These are phyloP conservation scores for Fragosphaeria purpurea DNA, from an alignment of 2,329 filamentous ascomycete species.

Conservation along the genomic window DNA sequence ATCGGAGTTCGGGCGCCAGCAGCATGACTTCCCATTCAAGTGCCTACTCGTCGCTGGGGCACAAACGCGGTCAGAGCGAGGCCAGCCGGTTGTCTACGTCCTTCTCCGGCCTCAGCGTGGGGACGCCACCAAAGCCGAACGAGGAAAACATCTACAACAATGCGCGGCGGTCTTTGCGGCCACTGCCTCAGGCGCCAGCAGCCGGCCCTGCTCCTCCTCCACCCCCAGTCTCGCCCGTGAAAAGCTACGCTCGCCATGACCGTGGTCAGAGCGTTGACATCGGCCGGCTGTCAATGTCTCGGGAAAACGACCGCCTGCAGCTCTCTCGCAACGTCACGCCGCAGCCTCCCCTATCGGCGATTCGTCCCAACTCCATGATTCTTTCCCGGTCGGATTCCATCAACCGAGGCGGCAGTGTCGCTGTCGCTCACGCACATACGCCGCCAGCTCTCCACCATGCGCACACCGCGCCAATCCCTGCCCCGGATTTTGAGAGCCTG, in stretches of 20 bases:
- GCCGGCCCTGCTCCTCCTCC: conserved; percentile 21
- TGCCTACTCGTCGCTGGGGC: conserved; percentile 41
- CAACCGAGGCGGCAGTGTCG: conserved; percentile 24
- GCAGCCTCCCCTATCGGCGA: conserved; percentile 29
- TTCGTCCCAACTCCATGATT: conserved; percentile 53
- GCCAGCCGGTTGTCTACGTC: conserved; percentile 41
- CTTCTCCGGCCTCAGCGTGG: conserved; percentile 27
- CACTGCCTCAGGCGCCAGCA: conserved; percentile 57
- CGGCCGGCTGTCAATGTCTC: conserved; percentile 37
- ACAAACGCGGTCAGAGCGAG: conserved; percentile 71
- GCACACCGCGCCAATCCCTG: conserved; percentile 40
- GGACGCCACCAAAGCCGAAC: conserved; percentile 28
- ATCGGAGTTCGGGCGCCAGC: conserved; percentile 50
- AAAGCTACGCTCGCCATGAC: conserved; percentile 16
- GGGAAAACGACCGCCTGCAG: conserved; percentile 4
- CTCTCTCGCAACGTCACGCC: conserved; percentile 27
- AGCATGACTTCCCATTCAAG: conserved; percentile 65
- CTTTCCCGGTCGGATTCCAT: conserved; percentile 48
- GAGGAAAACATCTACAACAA: conserved; percentile 56
- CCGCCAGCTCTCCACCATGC: conserved; percentile 28
- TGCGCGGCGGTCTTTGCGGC: conserved; percentile 67
- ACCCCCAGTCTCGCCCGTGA: conserved; percentile 20
- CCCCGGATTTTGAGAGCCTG: conserved; percentile 69
- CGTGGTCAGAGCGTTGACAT: conserved; percentile 58
- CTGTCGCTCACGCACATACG: conserved; percentile 21